These are phyloP conservation scores for Carpinus fangiana DNA, from an alignment of 306 rosid species.

Conservation along the genomic window DNA sequence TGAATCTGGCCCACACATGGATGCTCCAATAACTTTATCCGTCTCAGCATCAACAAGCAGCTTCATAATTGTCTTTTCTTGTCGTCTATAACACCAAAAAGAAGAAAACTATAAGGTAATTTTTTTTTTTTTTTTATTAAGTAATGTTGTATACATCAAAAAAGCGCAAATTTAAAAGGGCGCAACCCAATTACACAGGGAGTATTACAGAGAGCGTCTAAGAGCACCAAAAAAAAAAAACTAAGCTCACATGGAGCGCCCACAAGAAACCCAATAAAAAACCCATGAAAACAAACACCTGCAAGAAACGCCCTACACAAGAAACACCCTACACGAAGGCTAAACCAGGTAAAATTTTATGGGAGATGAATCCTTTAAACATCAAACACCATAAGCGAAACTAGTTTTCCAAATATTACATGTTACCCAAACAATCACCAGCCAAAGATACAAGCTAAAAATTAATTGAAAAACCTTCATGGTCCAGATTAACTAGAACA, in stretches of 20 bases:
- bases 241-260: too few relatives aligned
- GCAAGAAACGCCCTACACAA: too few relatives aligned
- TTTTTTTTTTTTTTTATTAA: too few relatives aligned
- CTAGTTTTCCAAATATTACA: neutral
- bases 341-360: neutral
- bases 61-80: conserved; percentile 93
- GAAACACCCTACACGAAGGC: too few relatives aligned
- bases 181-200: too few relatives aligned
- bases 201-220: too few relatives aligned
- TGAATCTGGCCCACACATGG: conserved; percentile 95
- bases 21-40: conserved; percentile 84
- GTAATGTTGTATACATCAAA: too few relatives aligned
- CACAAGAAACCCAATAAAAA: too few relatives aligned
- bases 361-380: conserved; percentile 6
- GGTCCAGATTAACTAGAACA: neutral
- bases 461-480: neutral
- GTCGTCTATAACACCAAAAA: conserved; percentile 59
- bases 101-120: conserved; percentile 15
- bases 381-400: neutral
- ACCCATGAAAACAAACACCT: too few relatives aligned
- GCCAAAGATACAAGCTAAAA: conserved; percentile 1
- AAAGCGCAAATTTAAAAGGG: too few relatives aligned
- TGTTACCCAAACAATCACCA: neutral
- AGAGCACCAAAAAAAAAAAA: too few relatives aligned
- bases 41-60: conserved; percentile 87